Conservation (phyloP, 345 rosid genomes). For the Murraya paniculata region DNA sequence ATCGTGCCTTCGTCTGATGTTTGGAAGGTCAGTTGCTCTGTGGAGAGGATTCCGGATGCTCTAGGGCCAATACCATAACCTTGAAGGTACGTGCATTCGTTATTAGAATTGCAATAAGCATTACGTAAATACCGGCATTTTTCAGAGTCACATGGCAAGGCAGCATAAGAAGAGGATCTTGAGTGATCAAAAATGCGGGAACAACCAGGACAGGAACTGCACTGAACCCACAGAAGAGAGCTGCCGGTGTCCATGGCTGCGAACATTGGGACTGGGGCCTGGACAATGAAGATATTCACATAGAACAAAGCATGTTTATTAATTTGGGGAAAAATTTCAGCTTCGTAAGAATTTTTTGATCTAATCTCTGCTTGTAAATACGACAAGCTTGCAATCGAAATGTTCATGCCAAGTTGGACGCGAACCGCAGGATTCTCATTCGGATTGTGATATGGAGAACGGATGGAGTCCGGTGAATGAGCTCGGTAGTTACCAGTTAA, state of each 20-base stretch:
- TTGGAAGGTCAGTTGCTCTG: constrained; percentile 39
- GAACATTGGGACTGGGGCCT: constrained; percentile 52
- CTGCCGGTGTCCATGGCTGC: constrained; percentile 61
- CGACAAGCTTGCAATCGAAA: constrained; percentile 27
- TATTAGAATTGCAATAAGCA: constrained; percentile 13
- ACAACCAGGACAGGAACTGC: constrained; percentile 45
- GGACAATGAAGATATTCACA: constrained; percentile 50
- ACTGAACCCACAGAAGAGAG: constrained; percentile 52
- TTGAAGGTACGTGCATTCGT: constrained; percentile 36
- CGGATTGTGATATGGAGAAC: constrained; percentile 26
- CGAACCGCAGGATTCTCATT: constrained; percentile 21
- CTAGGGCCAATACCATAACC: constrained; percentile 25
- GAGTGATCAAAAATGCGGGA: constrained; percentile 36
- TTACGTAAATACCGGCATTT: constrained; percentile 24
- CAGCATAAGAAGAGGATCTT: constrained; percentile 39
- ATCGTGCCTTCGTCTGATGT: constrained; percentile 34
- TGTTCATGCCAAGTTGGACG: constrained; percentile 15
- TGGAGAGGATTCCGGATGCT: constrained; percentile 42
- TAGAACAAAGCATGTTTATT: constrained; percentile 16
- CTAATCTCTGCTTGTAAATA: constrained; percentile 22
- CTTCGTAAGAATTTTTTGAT: constrained; percentile 21
- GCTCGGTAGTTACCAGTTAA: constrained; percentile 5
- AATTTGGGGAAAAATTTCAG: constrained; percentile 20
- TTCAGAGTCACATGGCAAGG: constrained; percentile 29
- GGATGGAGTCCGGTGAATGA: constrained; percentile 36